Conservation (phyloP, 192 early-diverging fungal genomes). For the Rhizoclosmatium sp. region DNA sequence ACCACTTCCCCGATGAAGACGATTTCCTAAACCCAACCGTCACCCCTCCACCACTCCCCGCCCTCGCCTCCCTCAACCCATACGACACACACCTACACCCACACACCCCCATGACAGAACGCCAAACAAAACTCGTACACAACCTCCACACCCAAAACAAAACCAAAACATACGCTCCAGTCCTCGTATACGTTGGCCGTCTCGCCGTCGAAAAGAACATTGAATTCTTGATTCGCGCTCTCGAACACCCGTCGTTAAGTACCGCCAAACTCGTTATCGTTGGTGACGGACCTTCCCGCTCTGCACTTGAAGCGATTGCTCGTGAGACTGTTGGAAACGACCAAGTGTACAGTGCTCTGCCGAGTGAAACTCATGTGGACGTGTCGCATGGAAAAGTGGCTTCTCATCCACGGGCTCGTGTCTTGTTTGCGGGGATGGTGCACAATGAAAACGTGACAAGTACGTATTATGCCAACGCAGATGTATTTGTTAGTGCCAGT, state of each 20-base stretch:
- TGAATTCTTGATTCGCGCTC: slow-evolving; percentile 52
- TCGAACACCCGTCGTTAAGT: slow-evolving; percentile 44
- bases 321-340: slow-evolving; percentile 40
- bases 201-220: slow-evolving; percentile 60
- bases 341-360: slow-evolving; percentile 36
- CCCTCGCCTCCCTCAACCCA: slow-evolving; percentile 29
- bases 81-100: slow-evolving; percentile 11
- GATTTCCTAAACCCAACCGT: slow-evolving; percentile 22
- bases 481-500: slow-evolving; percentile 60
- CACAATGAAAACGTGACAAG: slow-evolving; percentile 44
- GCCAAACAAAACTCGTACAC: slow-evolving; percentile 25
- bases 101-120: slow-evolving; percentile 25
- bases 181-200: slow-evolving; percentile 58
- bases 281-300: slow-evolving; percentile 56
- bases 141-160: slow-evolving; percentile 14
- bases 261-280: slow-evolving; percentile 54
- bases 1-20: slow-evolving; percentile 28
- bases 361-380: not conserved
- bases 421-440: slow-evolving; percentile 62
- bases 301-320: slow-evolving; percentile 45
- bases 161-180: slow-evolving; percentile 36
- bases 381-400: not conserved
- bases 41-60: slow-evolving; percentile 28
- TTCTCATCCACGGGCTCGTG: slow-evolving; percentile 25
- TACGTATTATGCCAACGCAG: slow-evolving; percentile 49